Conservation (phyloP, 257 asterid genomes). For the Euphrasia confusa region DNA sequence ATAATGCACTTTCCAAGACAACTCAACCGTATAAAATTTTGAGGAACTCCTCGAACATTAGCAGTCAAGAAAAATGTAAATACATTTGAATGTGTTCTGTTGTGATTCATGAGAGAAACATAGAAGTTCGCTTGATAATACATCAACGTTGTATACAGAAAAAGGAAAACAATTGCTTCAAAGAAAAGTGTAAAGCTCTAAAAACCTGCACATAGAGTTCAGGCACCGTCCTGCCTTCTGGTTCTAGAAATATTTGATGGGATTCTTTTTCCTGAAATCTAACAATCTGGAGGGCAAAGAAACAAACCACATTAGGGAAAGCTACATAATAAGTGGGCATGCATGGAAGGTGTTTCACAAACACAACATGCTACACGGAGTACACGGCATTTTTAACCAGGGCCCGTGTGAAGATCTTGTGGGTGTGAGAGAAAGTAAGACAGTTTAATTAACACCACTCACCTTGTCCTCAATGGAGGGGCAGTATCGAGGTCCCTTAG, state of each 20-base stretch:
- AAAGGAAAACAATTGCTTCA: conserved; percentile 18
- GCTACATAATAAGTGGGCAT: not conserved
- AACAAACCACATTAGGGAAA: conserved; percentile 23
- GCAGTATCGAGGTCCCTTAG: conserved; percentile 99
- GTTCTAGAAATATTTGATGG: conserved; percentile 97
- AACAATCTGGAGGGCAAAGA: conserved; percentile 58
- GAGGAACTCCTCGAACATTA: conserved; percentile 11
- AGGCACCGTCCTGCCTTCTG: conserved; percentile 94
- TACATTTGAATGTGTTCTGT: conserved; percentile 3
- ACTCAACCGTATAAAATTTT: not conserved
- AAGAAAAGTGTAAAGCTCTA: conserved; percentile 21
- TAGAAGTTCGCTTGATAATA: conserved; percentile 10
- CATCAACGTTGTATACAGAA: not conserved
- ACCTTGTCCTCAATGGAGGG: conserved; percentile 99
- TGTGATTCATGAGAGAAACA: conserved; percentile 7
- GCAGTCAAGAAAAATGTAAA: conserved; percentile 4
- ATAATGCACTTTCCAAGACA: conserved; percentile 12
- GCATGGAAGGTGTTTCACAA: conserved; percentile 6
- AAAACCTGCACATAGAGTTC: conserved; percentile 95
- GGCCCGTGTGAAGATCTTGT: conserved; percentile 3
- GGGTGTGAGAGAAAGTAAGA: conserved; percentile 13
- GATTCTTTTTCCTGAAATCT: conserved; percentile 95
- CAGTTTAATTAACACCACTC: conserved; percentile 15
- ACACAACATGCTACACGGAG: conserved; percentile 9
- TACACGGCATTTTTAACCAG: conserved; percentile 8